These are phyloP conservation scores for Andrographis paniculata DNA, from an alignment of 305 asterid genomes.

Conservation along the genomic window DNA sequence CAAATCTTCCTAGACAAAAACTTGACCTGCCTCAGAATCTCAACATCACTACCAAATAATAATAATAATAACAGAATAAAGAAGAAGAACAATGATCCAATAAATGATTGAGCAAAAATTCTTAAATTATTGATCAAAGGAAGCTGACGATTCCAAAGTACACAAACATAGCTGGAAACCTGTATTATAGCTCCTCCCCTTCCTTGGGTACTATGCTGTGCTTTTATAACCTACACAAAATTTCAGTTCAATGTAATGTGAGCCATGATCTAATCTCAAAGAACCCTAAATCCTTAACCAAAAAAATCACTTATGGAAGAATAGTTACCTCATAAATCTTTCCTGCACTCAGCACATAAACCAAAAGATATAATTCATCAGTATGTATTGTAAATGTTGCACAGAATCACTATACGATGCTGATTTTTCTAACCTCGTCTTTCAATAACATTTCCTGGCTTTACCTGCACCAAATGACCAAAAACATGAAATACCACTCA, in stretches of 20 bases:
- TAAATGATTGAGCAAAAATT: constrained; percentile 2
- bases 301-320: not conserved
- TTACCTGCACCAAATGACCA: constrained; percentile 35
- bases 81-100: not conserved
- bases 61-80: not conserved
- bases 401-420: not conserved
- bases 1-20: not conserved
- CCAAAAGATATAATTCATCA: constrained; percentile 18
- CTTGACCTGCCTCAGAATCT: not conserved
- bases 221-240: constrained; percentile 45
- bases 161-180: constrained; percentile 20
- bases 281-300: constrained; percentile 1
- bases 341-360: constrained; percentile 34
- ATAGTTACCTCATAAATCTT: constrained; percentile 45
- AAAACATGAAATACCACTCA: constrained; percentile 6
- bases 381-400: constrained; percentile 1
- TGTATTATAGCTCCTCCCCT: constrained; percentile 65
- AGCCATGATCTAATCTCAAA: not conserved
- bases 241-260: constrained; percentile 2
- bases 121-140: not conserved
- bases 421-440: constrained; percentile 50
- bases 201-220: constrained; percentile 64
- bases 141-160: not conserved
- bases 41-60: constrained; percentile 8
- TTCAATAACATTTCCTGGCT: constrained; percentile 50